These are phyloP conservation scores for Lachancea fermentati DNA, from an alignment of 805 yeast genomes.

Conservation along the genomic window DNA sequence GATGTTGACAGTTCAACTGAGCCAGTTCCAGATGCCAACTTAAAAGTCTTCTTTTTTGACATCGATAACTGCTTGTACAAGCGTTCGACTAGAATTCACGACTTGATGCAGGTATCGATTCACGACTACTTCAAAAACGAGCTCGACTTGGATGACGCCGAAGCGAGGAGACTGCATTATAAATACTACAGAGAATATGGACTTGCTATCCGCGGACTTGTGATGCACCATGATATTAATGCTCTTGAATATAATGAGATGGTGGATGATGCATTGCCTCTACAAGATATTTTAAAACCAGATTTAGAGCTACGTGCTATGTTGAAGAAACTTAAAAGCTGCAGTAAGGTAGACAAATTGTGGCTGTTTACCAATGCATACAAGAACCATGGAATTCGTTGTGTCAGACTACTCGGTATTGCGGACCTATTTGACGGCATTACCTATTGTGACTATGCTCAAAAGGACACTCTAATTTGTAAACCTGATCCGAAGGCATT, in stretches of 20 bases:
- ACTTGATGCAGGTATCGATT: constrained; percentile 81
- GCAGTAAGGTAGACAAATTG: constrained; percentile 57
- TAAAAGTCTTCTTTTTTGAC: constrained; percentile 69
- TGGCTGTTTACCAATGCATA: constrained; percentile 97
- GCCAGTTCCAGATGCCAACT: constrained; percentile 27
- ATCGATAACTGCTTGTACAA: constrained; percentile 89
- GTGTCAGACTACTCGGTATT: constrained; percentile 69
- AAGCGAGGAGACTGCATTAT: constrained; percentile 66
- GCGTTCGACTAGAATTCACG: constrained; percentile 70
- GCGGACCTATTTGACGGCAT: constrained; percentile 95
- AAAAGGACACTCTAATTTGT: constrained; percentile 63
- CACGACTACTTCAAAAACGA: constrained; percentile 70
- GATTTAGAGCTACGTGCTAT: constrained; percentile 48
- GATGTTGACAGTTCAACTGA: constrained; percentile 22
- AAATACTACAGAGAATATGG: constrained; percentile 84
- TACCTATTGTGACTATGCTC: constrained; percentile 80
- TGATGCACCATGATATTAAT: constrained; percentile 58
- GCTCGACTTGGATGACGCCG: constrained; percentile 58
- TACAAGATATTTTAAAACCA: constrained; percentile 70
- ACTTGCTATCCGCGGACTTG: constrained; percentile 85
- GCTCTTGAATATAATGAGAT: constrained; percentile 82
- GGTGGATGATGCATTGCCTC: constrained; percentile 90
- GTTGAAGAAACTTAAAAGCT: constrained; percentile 38
- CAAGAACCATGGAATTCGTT: constrained; percentile 81
- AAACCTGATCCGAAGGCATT: constrained; percentile 81